Evolutionary conservation across 768 basidiomycete species (phyloP), one percentile per base, ranked within the genome.

Genomic region (Punctularia strigosozonata): DNA sequence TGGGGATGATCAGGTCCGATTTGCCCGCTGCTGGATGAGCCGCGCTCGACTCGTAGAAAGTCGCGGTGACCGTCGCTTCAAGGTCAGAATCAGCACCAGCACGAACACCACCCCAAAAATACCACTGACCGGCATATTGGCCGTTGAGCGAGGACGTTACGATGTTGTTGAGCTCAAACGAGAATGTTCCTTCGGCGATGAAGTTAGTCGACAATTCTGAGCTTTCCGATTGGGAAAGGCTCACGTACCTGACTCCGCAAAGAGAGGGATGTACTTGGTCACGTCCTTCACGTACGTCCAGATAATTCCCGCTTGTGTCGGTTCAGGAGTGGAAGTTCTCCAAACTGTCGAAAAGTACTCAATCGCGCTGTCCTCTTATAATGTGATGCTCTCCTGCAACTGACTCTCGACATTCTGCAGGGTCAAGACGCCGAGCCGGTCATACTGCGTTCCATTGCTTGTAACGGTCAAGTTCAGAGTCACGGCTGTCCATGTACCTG

Each of bases 311-410:
- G 71, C 64, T 10, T 46, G 47, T 1, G 74, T 78, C 0, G 84
- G 84, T 54, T 86, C 83, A 0, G 82, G 77, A n/a, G 83, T 87
- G 0, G 80, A 84, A 15, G 80, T 84, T 26, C 84, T 67, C 84
- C 83, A 84, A 37, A 85, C 79, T 81, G 35, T 17, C n/a, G n/a
- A n/a, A n/a, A 30, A 18, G 14, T 15, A 28, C 31, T 24, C 31
- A 6, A 5, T 17, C 21, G 31, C 2, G 25, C 30, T 25, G 17
- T 26, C 14, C 31, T 35, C 13, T 18, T 3, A 24, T n/a, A 39
- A 24, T 15, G 10, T 18, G 20, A 13, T 32, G 1, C 1, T 19
- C 22, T 6, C 13, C 10, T 19, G 20, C 2, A 21, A 51, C 75
- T 43, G 48, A 81, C 79, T 82, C 55, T 86, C 84, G 5, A 81